Conservation (phyloP, 1,139 yeast species). For the Lodderomyces pseudojiufengensis region DNA sequence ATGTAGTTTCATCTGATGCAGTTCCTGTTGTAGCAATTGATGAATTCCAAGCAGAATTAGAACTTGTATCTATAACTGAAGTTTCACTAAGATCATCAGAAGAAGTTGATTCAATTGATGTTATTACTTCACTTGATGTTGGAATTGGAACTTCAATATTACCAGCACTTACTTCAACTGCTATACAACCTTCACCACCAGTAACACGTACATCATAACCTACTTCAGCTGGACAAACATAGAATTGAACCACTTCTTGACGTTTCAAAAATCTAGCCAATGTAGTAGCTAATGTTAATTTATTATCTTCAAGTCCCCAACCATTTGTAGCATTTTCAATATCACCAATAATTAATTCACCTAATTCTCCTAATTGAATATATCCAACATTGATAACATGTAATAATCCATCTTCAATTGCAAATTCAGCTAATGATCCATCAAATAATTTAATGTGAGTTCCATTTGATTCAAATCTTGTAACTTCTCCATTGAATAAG, state of each 20-base stretch:
- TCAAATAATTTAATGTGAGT: constrained; percentile 6
- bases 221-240: constrained; percentile 6
- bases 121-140: not conserved
- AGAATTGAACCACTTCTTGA: constrained; percentile 4
- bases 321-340: constrained; percentile 3
- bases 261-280: constrained; percentile 1
- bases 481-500: not conserved
- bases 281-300: constrained; percentile 1
- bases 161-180: constrained; percentile 1
- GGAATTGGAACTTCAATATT: not conserved
- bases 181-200: constrained; percentile 4
- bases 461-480: constrained; percentile 4
- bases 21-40: constrained; percentile 24
- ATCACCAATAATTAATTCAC: constrained; percentile 3
- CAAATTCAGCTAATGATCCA: constrained; percentile 3
- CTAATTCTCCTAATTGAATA: constrained; percentile 1
- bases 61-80: constrained; percentile 32
- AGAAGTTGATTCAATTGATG: constrained; percentile 1
- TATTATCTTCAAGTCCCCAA: constrained; percentile 2
- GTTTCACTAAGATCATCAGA: constrained; percentile 1
- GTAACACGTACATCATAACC: constrained; percentile 4
- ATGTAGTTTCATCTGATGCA: constrained; percentile 6
- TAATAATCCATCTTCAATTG: constrained; percentile 4
- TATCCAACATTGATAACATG: constrained; percentile 1
- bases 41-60: no score